Conservation (phyloP, 768 basidiomycete genomes). For the Gyrodon lividus region DNA sequence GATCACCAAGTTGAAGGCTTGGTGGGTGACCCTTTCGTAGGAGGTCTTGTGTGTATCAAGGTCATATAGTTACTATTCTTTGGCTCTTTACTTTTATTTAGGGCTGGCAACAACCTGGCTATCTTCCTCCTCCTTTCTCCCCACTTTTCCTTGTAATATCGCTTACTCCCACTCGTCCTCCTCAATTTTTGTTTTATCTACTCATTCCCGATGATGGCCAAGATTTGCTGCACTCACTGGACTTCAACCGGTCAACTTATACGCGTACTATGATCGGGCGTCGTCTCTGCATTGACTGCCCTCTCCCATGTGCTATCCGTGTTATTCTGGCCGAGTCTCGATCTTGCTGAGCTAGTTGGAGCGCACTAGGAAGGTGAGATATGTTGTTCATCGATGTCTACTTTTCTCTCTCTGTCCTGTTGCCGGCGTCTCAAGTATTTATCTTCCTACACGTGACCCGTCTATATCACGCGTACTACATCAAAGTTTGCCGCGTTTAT, state of each 20-base stretch:
- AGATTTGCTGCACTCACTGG: not conserved
- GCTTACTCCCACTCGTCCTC: slow-evolving; percentile 1
- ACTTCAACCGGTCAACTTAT: too few relatives aligned
- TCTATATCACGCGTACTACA: slow-evolving; percentile 5
- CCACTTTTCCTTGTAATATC: slow-evolving; percentile 1
- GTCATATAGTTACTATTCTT: slow-evolving; percentile 3
- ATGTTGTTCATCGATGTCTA: not conserved
- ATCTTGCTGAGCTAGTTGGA: not conserved
- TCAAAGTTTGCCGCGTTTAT: slow-evolving; percentile 3
- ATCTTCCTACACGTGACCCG: slow-evolving; percentile 29
- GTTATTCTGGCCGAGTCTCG: not conserved
- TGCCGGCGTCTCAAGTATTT: slow-evolving; percentile 13
- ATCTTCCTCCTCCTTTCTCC: slow-evolving; percentile 14
- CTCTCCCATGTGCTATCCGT: not conserved
- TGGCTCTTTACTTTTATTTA: slow-evolving; percentile 31
- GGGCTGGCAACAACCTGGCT: slow-evolving; percentile 32
- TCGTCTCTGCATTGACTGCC: not conserved
- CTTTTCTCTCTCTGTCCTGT: not conserved
- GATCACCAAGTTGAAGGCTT: slow-evolving; percentile 3
- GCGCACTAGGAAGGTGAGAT: not conserved
- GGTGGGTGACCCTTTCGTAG: slow-evolving; percentile 1
- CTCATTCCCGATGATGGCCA: not conserved
- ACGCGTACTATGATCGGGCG: slow-evolving; percentile 16
- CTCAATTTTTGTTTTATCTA: not conserved
- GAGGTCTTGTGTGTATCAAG: not conserved